Base-by-base conservation (phyloP, 305 asterid species). In the Fraxinus platypoda region DNA sequence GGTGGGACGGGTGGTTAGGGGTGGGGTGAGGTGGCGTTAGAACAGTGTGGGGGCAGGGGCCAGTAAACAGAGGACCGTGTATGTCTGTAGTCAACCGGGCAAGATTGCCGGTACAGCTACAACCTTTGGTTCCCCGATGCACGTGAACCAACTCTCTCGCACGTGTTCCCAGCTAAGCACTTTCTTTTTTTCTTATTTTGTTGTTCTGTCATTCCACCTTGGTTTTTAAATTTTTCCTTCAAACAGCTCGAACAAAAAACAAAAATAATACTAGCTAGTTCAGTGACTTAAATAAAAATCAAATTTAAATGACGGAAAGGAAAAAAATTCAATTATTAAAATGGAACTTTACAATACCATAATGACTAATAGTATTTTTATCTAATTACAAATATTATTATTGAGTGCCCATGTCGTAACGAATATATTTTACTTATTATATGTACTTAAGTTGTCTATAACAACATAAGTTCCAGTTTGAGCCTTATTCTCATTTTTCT, bases 11-110 rank as follows among this genome's bases (percentile, higher is more conserved):
- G 37, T 12, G 34, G 15, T 41, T n/a, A n/a, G 35, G 35, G 15
- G n/a, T 26, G 26, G 9, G 28, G 12, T 2, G 30, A 9, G 7
- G 28, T 31, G 49, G 49, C 49, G 49, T 41, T 41, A 41, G 49
- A 41, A 41, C 49, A 41, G 49, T 41, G 49, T 41, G 72, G 71
- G 71, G 13, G 15, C 71, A 25, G 72, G 72, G 33, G 34, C 34
- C 33, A 64, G 72, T 64, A 1, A 64, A 64, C 75, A 30, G 23
- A 70, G 38, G 75, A 70, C 41, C 75, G 43, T 13, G 75, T 28
- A 4, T 70, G 75, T 70, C 75, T 70, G 75, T 70, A 70, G 75
- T 70, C 75, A 70, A 70, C 75, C 75, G 38, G 75, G 75, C 75
- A 70, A 70, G 75, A 31, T 70, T 70, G 75, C 21, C 75, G 38